Evolutionary conservation across 768 basidiomycete species (phyloP).

Genomic region (Lactarius quietus): DNA sequence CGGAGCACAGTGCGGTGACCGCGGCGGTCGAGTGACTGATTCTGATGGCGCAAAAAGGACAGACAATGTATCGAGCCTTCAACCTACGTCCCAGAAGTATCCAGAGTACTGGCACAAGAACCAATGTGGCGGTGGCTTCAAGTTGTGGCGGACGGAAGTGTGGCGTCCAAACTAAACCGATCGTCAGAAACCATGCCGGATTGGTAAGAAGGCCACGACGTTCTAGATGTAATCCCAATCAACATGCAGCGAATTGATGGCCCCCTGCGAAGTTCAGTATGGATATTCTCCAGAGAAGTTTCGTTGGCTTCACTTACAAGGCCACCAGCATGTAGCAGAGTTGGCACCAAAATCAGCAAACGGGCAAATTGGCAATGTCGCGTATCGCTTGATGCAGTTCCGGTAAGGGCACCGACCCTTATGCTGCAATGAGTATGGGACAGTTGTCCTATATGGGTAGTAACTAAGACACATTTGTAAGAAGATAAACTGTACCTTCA

Average conservation of each 20-base stretch:
- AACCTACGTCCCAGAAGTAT: not conserved
- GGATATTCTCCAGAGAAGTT: constrained; percentile 12
- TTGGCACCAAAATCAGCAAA: constrained; percentile 13
- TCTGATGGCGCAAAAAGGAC: too few relatives aligned
- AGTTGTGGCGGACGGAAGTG: not conserved
- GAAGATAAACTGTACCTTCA: not conserved
- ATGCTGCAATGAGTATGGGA: not conserved
- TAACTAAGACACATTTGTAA: not conserved
- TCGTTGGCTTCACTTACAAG: not conserved
- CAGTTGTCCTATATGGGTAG: not conserved
- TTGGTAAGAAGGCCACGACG: constrained; percentile 13
- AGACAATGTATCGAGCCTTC: too few relatives aligned
- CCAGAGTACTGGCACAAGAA: not conserved
- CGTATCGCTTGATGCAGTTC: constrained; percentile 14
- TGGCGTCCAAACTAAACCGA: not conserved
- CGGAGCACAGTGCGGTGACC: too few relatives aligned
- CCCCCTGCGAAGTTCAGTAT: not conserved
- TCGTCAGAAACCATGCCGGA: constrained; percentile 17
- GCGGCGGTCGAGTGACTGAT: too few relatives aligned
- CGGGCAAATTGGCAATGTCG: constrained; percentile 7
- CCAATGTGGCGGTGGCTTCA: constrained; percentile 1
- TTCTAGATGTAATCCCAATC: constrained; percentile 12
- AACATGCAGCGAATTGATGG: constrained; percentile 20
- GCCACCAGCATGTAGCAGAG: constrained; percentile 9
- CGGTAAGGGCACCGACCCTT: not conserved